A percentile compares a stretch with the other conserved stretches of the same genome.
These are phyloP conservation scores for Reticulascus tulasneorum DNA, from an alignment of 2,329 filamentous ascomycete species.

Conservation along the genomic window DNA sequence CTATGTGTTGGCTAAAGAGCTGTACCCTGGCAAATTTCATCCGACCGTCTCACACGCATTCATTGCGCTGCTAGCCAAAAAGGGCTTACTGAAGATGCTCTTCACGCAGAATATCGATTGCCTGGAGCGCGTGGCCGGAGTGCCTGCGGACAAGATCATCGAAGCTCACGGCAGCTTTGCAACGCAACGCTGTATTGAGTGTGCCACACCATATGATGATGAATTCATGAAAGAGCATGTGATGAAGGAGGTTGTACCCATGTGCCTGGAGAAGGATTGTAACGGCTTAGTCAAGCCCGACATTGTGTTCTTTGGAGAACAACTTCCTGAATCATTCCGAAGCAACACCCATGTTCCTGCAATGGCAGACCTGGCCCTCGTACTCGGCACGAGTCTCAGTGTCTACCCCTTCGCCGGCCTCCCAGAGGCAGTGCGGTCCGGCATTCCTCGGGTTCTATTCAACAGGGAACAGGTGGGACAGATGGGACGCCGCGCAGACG, in stretches of 20 bases:
- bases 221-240: constrained; percentile 71
- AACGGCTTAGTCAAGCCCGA: constrained; percentile 84
- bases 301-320: constrained; percentile 90
- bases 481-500: constrained; percentile 72
- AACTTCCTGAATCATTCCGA: constrained; percentile 41
- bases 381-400: constrained; percentile 83
- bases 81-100: constrained; percentile 74
- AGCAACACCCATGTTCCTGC: constrained; percentile 41
- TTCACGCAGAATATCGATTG: constrained; percentile 99
- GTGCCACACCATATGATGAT: constrained; percentile 67
- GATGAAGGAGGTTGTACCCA: constrained; percentile 62
- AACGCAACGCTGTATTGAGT: constrained; percentile 86
- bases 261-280: constrained; percentile 60
- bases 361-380: constrained; percentile 71
- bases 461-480: constrained; percentile 82
- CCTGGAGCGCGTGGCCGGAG: constrained; percentile 80
- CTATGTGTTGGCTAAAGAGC: constrained; percentile 85
- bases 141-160: constrained; percentile 75
- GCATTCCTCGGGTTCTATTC: constrained; percentile 74
- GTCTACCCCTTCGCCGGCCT: constrained; percentile 88
- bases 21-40: constrained; percentile 84
- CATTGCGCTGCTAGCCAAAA: constrained; percentile 74
- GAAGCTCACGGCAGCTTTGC: constrained; percentile 97
- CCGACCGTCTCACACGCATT: constrained; percentile 91
- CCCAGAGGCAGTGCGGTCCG: constrained; percentile 58